Evolutionary conservation across 2,329 filamentous ascomycete species (phyloP), one percentile per base, ranked within the genome.

Genomic region (Phyllosticta ampelicida): DNA sequence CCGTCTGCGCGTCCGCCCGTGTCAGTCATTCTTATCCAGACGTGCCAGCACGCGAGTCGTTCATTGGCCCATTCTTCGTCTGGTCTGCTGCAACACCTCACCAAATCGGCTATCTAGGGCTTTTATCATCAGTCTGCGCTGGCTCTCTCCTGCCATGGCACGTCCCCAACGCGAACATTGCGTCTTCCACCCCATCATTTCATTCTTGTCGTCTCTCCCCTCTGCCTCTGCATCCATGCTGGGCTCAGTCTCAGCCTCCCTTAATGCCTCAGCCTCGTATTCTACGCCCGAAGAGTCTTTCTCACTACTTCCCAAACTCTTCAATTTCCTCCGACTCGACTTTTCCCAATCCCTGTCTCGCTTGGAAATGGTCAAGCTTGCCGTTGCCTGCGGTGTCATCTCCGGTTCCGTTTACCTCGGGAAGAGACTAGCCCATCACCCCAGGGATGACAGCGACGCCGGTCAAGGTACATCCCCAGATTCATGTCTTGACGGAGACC

Each of bases 291-390:
- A 16, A 48, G 51, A 44, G 18, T 9, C 36, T 16, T 28, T n/a
- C 20, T 26, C 56, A 18, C 30, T 61, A 29, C 66, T 54, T 55
- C 58, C 18, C 49, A 64, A 28, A 55, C 67, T 52, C 65, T 65
- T 56, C 65, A 65, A 51, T 67, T 70, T 58, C 61, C 61, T 61
- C 20, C 62, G 61, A 60, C 61, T 59, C 55, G 61, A 62, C 61
- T 61, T 55, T 59, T 57, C 56, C 50, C 56, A 20, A 28, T 60
- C 63, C 50, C 62, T 65, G 61, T 65, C 56, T 28, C 6, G 61
- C 58, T 63, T 70, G 68, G 70, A 70, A 64, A 73, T 73, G 71
- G 69, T 70, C 53, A 66, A 71, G 62, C 60, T 72, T 63, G 66
- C 70, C 50, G 67, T 66, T 29, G 55, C 71, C 30, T 73, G 71